Evolutionary conservation across 2,329 filamentous ascomycete genomes (phyloP), one percentile per base, ranked within the genome.

Genomic region (Fusarium sp.): DNA sequence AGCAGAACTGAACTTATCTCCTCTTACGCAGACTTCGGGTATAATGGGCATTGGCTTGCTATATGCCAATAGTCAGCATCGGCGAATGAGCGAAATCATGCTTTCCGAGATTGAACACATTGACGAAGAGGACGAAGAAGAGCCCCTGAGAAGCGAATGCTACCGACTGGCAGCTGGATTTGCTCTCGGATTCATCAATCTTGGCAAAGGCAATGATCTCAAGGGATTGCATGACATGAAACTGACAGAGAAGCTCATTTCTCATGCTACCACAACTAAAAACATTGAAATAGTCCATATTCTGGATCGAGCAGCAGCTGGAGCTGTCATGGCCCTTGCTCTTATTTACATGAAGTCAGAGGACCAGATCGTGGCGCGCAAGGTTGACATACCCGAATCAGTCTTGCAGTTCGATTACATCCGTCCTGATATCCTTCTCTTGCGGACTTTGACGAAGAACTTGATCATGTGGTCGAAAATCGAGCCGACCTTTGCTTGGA

Each of bases 11-110:
- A 99, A 99, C 73, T 83, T 99, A 3, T 97, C 95, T 4, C 93
- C 94, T 7, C 86, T 97, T 20, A 98, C 95, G 1, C 96, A 99
- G 80, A 98, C 96, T 0, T 96, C 95, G 2, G 96, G 95, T 23
- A 92, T 99, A 44, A 97, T 99, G 94, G 96, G 96, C 3, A 97
- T 99, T 72, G 96, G 96, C 1, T 83, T 99, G 42, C 85, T 99
- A 2, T 99, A 98, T 80, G 97, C 92, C 82, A 92, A 95, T 78
- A 98, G 95, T 32, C 95, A 98, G 77, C 97, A 99, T 81, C 92
- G 97, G 33, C 91, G 97, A 40, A 99, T 99, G 96, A 98, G 94
- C 78, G 96, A 99, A 80, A 94, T 98, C 20, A 98, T 99, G 94
- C 89, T 99, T 54, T 98, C 95, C 0, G 96, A 99, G 79, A 96